These are phyloP conservation scores for Talaromyces piceae DNA, from an alignment of 2,329 filamentous ascomycete genomes.

Conservation along the genomic window DNA sequence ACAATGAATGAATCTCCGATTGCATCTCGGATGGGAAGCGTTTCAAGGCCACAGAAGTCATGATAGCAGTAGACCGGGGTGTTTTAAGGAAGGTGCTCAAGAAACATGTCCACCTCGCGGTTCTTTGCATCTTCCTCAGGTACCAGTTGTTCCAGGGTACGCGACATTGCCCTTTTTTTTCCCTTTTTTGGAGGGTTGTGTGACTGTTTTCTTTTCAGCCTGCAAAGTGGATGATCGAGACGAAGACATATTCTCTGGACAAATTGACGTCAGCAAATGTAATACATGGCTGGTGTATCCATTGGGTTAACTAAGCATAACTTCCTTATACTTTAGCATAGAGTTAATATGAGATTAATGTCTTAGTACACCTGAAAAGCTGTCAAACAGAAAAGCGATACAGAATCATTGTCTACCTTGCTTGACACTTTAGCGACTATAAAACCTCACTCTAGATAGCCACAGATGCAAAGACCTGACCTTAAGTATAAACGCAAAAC, in stretches of 20 bases:
- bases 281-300: neutral
- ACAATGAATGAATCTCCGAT: slow-evolving; percentile 9
- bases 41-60: neutral
- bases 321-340: neutral
- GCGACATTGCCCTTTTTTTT: neutral
- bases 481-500: neutral
- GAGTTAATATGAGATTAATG: neutral
- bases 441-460: neutral
- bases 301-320: neutral
- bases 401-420: neutral
- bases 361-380: neutral
- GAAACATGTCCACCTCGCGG: neutral
- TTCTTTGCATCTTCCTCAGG: neutral
- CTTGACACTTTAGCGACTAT: neutral
- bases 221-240: neutral
- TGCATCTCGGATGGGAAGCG: slow-evolving; percentile 1
- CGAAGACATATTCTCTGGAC: neutral
- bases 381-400: neutral
- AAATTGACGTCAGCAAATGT: neutral
- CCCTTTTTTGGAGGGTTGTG: no score
- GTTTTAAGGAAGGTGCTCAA: slow-evolving; percentile 4
- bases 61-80: slow-evolving; percentile 8
- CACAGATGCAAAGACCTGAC: neutral
- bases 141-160: neutral
- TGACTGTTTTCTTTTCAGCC: neutral